Base-by-base conservation (phyloP, 2,329 filamentous ascomycete genomes). In the Colletotrichum destructivum region DNA sequence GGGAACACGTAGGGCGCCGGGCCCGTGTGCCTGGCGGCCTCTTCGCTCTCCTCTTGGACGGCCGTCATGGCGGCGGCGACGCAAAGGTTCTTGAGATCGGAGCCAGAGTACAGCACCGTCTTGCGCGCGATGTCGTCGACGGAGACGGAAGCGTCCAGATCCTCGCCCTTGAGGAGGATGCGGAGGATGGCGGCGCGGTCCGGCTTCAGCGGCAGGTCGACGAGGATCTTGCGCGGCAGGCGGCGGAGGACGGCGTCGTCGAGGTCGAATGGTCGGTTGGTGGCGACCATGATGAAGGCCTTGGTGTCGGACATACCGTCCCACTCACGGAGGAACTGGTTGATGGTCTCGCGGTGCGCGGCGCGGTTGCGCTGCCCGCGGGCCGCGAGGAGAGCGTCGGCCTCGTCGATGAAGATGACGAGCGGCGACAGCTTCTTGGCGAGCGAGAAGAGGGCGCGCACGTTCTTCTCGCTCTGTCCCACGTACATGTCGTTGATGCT, bases 211-310 rank as follows among this genome's bases (percentile, higher is more conserved):
- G 93, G 93, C 7, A 95, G 84, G 78, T 95, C 93, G 51, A 95
- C 89, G 0, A 95, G 86, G 46, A 96, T 84, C 52, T 92, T 89
- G 65, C 93, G 86, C 2, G 93, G 93, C 26, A 95, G 84, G 15
- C 93, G 88, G n/a, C 94, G 88, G 56, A 96, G 87, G 12, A 96
- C 93, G 12, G 94, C 94, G 76, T 96, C 94, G 77, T 99, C 96
- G 1, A 99, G 89, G 78, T 98, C 96, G 78, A 97, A 98, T 0
- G 96, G 96, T 12, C 96, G 88, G 81, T 99, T 98, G 11, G 95
- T 98, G 38, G 96, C 96, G 0, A 98, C 95, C 95, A 99, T 98
- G 81, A 99, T 96, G 80, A 99, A 98, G 3, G 96, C 94, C 21
- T 93, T 93, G 57, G 91, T 89, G 76, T 93, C 93, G 65, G 86